Percentiles rank a stretch among this genome's conserved stretches.
These are phyloP conservation scores for Bathelium albidoporum DNA, from an alignment of 495 filamentous ascomycete genomes.

Conservation along the genomic window DNA sequence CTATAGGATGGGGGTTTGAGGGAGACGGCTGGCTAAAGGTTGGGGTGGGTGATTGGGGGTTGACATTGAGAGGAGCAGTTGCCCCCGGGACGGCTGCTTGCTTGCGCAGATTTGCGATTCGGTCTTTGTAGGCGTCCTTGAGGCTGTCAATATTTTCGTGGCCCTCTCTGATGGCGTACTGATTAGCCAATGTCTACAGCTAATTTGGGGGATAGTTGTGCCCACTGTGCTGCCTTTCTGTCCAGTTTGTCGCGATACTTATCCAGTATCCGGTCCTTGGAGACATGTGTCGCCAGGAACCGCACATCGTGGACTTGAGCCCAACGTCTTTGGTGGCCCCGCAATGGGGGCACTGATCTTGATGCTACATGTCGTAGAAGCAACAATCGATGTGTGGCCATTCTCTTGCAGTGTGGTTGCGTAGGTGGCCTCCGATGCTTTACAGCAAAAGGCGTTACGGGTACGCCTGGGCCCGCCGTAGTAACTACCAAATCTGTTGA, in stretches of 20 bases:
- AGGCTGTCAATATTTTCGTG: conserved; percentile 62
- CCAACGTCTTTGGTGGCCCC: conserved; percentile 60
- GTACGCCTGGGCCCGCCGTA: not conserved
- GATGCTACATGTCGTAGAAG: not conserved
- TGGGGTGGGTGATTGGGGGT: conserved; percentile 14
- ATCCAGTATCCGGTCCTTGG: conserved; percentile 56
- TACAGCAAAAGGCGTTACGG: not conserved
- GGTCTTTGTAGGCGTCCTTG: conserved; percentile 71
- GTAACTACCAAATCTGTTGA: not conserved
- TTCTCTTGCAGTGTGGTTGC: not conserved
- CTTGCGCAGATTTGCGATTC: conserved; percentile 57
- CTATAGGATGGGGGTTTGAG: conserved; percentile 12
- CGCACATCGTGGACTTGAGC: conserved; percentile 88
- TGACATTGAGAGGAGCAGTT: conserved; percentile 33
- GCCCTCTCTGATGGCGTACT: conserved; percentile 48
- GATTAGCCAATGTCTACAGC: conserved; percentile 7
- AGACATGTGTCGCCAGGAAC: conserved; percentile 62
- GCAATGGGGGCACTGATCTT: conserved; percentile 13
- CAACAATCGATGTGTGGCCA: not conserved
- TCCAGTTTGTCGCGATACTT: conserved; percentile 83
- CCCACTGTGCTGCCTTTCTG: conserved; percentile 66
- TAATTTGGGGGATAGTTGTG: not conserved
- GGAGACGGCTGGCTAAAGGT: conserved; percentile 15
- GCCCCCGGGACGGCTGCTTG: conserved; percentile 49
- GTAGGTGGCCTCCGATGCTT: not conserved